Percentiles rank a stretch among this genome's conserved stretches.
phyloP scores from a whole-genome alignment of 2,329 filamentous ascomycete species.

The Basipetospora chlamydospora region DNA sequence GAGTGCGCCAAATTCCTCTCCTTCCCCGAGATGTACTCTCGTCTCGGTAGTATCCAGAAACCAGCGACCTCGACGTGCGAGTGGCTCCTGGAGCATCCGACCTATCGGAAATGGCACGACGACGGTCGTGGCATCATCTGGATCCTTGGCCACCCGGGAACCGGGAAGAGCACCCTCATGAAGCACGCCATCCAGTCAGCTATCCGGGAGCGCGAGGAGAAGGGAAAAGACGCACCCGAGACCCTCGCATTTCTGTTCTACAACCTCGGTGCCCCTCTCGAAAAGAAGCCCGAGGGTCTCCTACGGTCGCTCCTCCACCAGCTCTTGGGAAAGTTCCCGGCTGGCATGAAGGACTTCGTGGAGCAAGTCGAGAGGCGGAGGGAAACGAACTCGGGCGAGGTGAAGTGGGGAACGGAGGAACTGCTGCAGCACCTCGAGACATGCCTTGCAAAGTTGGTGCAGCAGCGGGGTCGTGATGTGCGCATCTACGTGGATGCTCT shows the following conservation, averaged over 20 bases:
- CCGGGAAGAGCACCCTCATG: neutral
- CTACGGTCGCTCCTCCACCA: neutral
- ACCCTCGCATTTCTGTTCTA: neutral
- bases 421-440: neutral
- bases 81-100: neutral
- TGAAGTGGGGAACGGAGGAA: neutral
- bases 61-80: neutral
- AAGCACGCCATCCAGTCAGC: neutral
- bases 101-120: neutral
- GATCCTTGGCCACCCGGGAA: neutral
- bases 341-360: neutral
- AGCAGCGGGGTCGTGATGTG: neutral
- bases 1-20: neutral
- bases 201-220: neutral
- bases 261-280: neutral
- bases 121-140: neutral
- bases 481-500: conserved; percentile 1
- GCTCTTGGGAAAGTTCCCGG: neutral
- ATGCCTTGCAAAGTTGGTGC: neutral
- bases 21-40: neutral
- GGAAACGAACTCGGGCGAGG: neutral
- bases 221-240: neutral
- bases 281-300: neutral
- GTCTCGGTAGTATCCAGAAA: neutral
- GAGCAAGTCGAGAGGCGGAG: neutral